Evolutionary conservation across 2,329 filamentous ascomycete genomes (phyloP).

Genomic region (Pseudogymnoascus sp.): DNA sequence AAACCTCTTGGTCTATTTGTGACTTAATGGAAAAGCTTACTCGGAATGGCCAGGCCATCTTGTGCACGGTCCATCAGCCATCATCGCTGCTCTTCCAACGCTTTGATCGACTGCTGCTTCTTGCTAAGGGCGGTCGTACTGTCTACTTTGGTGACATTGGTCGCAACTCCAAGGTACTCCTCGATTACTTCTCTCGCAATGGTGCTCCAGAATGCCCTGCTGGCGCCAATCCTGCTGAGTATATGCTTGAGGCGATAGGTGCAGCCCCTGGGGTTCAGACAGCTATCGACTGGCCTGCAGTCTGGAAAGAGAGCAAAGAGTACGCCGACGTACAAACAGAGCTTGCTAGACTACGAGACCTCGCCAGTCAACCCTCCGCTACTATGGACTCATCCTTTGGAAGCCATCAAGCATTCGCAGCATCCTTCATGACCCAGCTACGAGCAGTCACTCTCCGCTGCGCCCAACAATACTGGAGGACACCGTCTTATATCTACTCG

Average conservation of each 20-base stretch:
- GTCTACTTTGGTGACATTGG: slow-evolving; percentile 66
- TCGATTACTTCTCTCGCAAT: slow-evolving; percentile 57
- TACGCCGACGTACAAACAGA: neutral
- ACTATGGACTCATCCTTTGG: slow-evolving; percentile 30
- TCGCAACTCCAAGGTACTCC: slow-evolving; percentile 47
- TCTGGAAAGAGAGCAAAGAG: slow-evolving; percentile 42
- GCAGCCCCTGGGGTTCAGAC: slow-evolving; percentile 37
- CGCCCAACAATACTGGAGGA: slow-evolving; percentile 69
- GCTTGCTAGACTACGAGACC: slow-evolving; percentile 21
- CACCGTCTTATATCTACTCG: slow-evolving; percentile 64
- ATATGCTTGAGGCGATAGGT: slow-evolving; percentile 32
- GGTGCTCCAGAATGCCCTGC: slow-evolving; percentile 43
- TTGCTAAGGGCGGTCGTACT: slow-evolving; percentile 57
- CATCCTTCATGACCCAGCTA: slow-evolving; percentile 59
- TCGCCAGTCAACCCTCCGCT: slow-evolving; percentile 4
- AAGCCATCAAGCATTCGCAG: slow-evolving; percentile 63
- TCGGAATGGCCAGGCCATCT: slow-evolving; percentile 43
- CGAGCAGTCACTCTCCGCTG: slow-evolving; percentile 55
- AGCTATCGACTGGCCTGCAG: slow-evolving; percentile 57
- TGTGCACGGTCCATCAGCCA: slow-evolving; percentile 51
- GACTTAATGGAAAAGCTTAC: slow-evolving; percentile 56
- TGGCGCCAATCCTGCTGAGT: slow-evolving; percentile 45
- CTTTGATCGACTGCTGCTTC: slow-evolving; percentile 56
- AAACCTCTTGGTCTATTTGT: slow-evolving; percentile 57
- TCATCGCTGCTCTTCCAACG: slow-evolving; percentile 45